Base-by-base conservation (phyloP, 164 flowering plant species). In the Magnolia changhungtana region DNA sequence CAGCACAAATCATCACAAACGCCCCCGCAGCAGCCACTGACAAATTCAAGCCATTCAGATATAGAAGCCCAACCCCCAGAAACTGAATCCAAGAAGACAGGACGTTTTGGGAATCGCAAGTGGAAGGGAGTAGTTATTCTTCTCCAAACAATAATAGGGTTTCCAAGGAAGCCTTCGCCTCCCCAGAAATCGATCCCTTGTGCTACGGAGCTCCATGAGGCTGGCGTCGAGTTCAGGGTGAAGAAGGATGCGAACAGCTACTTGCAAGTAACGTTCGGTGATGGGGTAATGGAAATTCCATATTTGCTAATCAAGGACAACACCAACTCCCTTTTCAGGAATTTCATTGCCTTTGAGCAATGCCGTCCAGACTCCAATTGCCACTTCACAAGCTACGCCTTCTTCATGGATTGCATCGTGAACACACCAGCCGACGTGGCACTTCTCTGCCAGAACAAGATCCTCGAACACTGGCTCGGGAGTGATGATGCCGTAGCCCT, bases 31-130 rank as follows among this genome's bases (percentile, higher is more conserved):
- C 10, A 19, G 1, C 23, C 9, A 11, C 21, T 4, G 27, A 21
- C 6, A 64, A 19, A 8, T 20, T 13, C 21, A 64, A 1, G 24
- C 67, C 5, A 18, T 8, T 13, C 67, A 19, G 67, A 13, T 18
- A 20, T 19, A 8, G 27, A 4, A n/a, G 67, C 5, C 23, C 23
- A 18, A n/a, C 7, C 29, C 8, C 67, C 23, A 2, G 10, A n/a
- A 7, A 4, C 27, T 19, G 45, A 37, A 37, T 37, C 45, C 45
- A 37, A 3, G 7, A 77, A 89, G n/a, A 16, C 79, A 1, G 81
- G 76, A 19, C 84, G 89, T 0, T 89, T 90, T 0, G 95, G 92
- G 0, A 96, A 91, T 66, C 89, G 89, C 67, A 74, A 96, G 18
- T 78, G 94, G 58, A 37, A 37, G 6, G 45, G 45, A 5, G 6